Conservation (phyloP, 805 yeast species). For the Middelhovenomyces tepae region DNA sequence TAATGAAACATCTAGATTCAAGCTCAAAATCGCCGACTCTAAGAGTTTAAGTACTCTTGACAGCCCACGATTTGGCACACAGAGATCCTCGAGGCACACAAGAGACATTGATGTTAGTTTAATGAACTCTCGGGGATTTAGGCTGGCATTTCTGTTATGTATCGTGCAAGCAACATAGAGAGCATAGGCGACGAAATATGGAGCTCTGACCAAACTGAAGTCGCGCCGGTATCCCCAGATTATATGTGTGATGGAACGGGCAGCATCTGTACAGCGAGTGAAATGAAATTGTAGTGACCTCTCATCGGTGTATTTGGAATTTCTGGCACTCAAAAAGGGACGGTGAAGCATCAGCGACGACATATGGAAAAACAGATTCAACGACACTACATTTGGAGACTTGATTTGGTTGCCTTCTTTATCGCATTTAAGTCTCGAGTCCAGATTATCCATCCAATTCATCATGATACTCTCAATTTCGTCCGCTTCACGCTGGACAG, state of each 20-base stretch:
- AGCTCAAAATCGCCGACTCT: neutral
- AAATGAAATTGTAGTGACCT: constrained; percentile 1
- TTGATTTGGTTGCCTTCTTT: neutral
- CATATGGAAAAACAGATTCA: constrained; percentile 5
- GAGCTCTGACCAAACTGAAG: constrained; percentile 4
- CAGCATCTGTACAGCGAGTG: constrained; percentile 4
- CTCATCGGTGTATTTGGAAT: neutral
- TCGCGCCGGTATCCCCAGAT: constrained; percentile 6
- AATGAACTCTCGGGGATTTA: neutral
- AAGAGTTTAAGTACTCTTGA: constrained; percentile 3
- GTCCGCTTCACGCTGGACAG: constrained; percentile 5
- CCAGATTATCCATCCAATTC: constrained; percentile 3
- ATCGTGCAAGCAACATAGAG: constrained; percentile 6
- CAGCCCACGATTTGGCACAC: constrained; percentile 5
- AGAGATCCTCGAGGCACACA: constrained; percentile 6
- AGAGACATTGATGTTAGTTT: constrained; percentile 3
- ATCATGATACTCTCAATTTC: constrained; percentile 1
- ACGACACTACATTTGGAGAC: constrained; percentile 5
- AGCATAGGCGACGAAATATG: constrained; percentile 8
- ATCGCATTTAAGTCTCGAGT: constrained; percentile 3
- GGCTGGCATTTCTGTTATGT: constrained; percentile 1
- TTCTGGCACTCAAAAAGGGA: constrained; percentile 3
- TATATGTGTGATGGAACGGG: constrained; percentile 4
- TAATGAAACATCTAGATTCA: too few relatives aligned
- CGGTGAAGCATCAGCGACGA: constrained; percentile 5